Evolutionary conservation across 2,329 filamentous ascomycete species (phyloP).

Genomic region (Neopestalotiopsis rosae): DNA sequence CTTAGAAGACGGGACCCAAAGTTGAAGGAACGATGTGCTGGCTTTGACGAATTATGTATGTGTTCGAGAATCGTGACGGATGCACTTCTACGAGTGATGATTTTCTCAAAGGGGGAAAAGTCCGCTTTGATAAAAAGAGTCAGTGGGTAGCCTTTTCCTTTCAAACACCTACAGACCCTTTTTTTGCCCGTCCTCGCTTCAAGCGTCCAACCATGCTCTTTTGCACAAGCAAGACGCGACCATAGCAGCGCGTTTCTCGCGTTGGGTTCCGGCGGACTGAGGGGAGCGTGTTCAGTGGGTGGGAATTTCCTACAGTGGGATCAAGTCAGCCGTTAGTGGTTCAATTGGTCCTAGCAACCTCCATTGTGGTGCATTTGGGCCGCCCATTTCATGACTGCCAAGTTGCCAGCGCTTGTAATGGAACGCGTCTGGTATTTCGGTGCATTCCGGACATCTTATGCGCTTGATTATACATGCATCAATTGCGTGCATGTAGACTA

Average conservation of each 20-base stretch:
- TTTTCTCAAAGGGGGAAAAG: too few species aligned
- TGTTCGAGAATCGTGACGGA: too few species aligned
- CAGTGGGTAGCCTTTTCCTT: too few species aligned
- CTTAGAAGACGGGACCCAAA: neutral
- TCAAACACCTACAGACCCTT: neutral
- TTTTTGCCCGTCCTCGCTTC: neutral
- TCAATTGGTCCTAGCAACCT: neutral
- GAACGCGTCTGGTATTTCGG: neutral
- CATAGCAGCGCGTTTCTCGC: conserved; percentile 5
- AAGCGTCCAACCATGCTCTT: conserved; percentile 8
- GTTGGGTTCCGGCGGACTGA: neutral
- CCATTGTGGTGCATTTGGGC: neutral
- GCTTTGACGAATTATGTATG: too few species aligned
- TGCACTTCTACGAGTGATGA: neutral
- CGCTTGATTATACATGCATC: neutral
- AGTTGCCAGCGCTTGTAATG: too few species aligned
- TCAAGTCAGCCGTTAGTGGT: conserved; percentile 11
- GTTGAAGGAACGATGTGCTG: neutral
- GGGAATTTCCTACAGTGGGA: conserved; percentile 6
- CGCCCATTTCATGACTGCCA: neutral
- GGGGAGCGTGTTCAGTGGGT: conserved; percentile 5
- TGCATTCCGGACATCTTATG: neutral
- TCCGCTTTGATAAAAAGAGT: too few species aligned
- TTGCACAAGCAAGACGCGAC: neutral
- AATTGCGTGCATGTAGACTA: neutral